Base-by-base conservation (phyloP, 495 filamentous ascomycete genomes). In the Diplogelasinospora grovesii region DNA sequence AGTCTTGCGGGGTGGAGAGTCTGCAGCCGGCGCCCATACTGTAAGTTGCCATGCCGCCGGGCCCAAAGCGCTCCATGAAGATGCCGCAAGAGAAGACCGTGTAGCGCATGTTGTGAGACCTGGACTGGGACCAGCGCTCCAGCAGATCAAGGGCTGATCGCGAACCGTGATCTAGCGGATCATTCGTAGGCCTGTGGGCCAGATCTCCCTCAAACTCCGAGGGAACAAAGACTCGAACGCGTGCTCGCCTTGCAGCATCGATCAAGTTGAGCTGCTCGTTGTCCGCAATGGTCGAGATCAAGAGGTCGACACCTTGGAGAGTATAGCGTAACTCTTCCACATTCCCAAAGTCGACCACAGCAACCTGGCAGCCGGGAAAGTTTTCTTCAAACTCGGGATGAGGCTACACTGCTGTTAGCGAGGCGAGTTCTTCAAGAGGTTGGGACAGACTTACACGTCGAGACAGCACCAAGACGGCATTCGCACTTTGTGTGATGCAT, bases 11-110 rank as follows among this genome's bases (percentile, higher is more conserved):
- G 16, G 63, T 65, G 11, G 63, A 60, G 22, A 78, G 53, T 9
- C 65, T 64, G 27, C 56, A 59, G 6, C 59, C 56, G 13, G 53
- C 40, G 7, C 81, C 79, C 23, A 86, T 78, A 3, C 65, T 57
- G 36, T 69, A 70, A 3, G 61, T 55, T 15, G 60, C 59, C 34
- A 88, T 61, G 3, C 83, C 83, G 8, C 75, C 77, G 8, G 75
- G 77, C 7, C 68, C 72, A 54, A 88, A 86, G 8, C 83, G 66
- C 52, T 88, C 83, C 65, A 85, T 86, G 49, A 87, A 78, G n/a
- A 86, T 53, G 24, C 83, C 83, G 53, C 83, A 88, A 1, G 74
- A 72, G 46, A 88, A 85, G 24, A 79, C 67, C 3, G 82, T 82
- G 41, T 69, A 83, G 28, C 75, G 62, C 64, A 86, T 78, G 16